Evolutionary conservation across 2,329 filamentous ascomycete genomes (phyloP).

Genomic region (Keithomyces neogunnii): DNA sequence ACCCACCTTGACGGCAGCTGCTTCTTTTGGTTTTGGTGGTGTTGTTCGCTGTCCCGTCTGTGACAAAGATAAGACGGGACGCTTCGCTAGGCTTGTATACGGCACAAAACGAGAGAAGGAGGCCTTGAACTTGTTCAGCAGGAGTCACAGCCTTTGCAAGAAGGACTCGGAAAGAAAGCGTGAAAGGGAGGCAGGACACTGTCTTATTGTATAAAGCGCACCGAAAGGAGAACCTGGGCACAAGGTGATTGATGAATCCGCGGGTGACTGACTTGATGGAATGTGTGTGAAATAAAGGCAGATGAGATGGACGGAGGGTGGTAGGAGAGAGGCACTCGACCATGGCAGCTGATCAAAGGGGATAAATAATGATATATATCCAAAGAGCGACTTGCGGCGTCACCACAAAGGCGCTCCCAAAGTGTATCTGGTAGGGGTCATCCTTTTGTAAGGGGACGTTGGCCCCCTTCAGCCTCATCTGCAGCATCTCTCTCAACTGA

Average conservation of each 20-base stretch:
- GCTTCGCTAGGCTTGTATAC: background rate
- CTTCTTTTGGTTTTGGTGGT: background rate
- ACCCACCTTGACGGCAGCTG: constrained; percentile 12
- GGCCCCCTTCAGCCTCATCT: background rate
- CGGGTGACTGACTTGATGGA: too few relatives aligned
- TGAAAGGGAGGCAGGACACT: background rate
- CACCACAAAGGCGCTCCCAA: constrained; percentile 4
- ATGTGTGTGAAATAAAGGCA: background rate
- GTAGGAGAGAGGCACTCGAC: constrained; percentile 2
- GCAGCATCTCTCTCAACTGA: background rate
- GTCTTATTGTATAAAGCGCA: constrained; percentile 2
- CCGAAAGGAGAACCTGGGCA: background rate
- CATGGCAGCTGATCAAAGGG: constrained; percentile 5
- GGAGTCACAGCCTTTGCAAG: background rate
- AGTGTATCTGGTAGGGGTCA: constrained; percentile 6
- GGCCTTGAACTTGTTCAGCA: too few relatives aligned
- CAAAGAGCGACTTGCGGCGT: background rate
- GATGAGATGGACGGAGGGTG: background rate
- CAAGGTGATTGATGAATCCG: too few relatives aligned
- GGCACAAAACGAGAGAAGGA: background rate
- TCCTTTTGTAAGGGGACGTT: background rate
- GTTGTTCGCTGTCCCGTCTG: constrained; percentile 2
- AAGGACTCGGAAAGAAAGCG: background rate
- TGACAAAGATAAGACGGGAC: constrained; percentile 3
- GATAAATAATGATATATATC: constrained; percentile 2